phyloP scores from a whole-genome alignment of 805 yeast species.

The Candida maltosa region DNA sequence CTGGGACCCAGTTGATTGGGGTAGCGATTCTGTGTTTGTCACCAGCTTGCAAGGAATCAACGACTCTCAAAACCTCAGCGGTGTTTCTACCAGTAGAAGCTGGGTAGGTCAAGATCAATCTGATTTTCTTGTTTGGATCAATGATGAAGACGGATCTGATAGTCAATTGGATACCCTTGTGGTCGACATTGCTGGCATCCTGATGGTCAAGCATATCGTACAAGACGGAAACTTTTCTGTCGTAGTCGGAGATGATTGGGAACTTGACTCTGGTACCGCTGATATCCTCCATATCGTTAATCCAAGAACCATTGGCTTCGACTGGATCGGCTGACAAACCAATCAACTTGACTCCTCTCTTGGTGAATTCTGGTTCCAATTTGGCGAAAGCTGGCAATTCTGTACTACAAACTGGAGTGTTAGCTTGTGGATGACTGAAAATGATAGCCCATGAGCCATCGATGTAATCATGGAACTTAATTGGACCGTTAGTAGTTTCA shows the following conservation, averaged over 20 bases:
- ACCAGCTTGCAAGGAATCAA: slow-evolving; percentile 66
- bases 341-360: slow-evolving; percentile 62
- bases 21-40: slow-evolving; percentile 63
- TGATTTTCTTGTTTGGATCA: slow-evolving; percentile 62
- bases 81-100: slow-evolving; percentile 76
- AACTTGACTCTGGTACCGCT: slow-evolving; percentile 55
- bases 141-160: slow-evolving; percentile 71
- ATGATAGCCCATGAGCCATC: slow-evolving; percentile 64
- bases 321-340: slow-evolving; percentile 67
- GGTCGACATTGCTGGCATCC: slow-evolving; percentile 60
- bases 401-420: slow-evolving; percentile 78
- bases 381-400: slow-evolving; percentile 75
- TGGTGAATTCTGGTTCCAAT: slow-evolving; percentile 64
- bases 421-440: slow-evolving; percentile 76
- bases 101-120: slow-evolving; percentile 65
- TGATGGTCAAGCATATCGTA: slow-evolving; percentile 71
- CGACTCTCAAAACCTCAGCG: slow-evolving; percentile 66
- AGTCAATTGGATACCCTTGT: slow-evolving; percentile 60
- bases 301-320: slow-evolving; percentile 64
- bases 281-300: slow-evolving; percentile 67
- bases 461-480: slow-evolving; percentile 60
- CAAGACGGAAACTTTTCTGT: slow-evolving; percentile 55
- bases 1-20: slow-evolving; percentile 71
- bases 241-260: slow-evolving; percentile 69
- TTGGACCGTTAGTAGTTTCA: slow-evolving; percentile 60